Conservation (phyloP, 2,329 filamentous ascomycete genomes). For the Aspergillus glaucus region DNA sequence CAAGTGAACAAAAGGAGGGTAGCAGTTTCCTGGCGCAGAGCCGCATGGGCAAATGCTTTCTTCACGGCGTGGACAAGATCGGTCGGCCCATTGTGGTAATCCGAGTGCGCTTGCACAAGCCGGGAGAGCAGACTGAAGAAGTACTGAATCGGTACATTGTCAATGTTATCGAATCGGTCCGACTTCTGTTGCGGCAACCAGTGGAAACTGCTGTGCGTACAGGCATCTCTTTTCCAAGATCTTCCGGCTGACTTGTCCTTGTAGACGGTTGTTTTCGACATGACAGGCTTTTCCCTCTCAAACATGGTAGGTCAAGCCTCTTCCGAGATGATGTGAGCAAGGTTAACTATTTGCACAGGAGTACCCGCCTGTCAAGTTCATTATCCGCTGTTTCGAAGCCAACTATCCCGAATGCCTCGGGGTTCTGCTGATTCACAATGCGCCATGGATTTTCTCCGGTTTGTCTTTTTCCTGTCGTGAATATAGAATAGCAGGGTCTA, state of each 20-base stretch:
- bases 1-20: slow-evolving; percentile 57
- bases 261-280: slow-evolving; percentile 85
- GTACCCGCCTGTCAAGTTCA: slow-evolving; percentile 93
- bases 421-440: slow-evolving; percentile 85
- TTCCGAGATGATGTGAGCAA: neutral
- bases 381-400: slow-evolving; percentile 96
- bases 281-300: slow-evolving; percentile 85
- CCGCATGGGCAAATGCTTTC: slow-evolving; percentile 81
- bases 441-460: slow-evolving; percentile 89
- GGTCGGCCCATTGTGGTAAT: slow-evolving; percentile 81
- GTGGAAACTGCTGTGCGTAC: slow-evolving; percentile 78
- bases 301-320: slow-evolving; percentile 66
- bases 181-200: slow-evolving; percentile 67
- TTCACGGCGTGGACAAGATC: slow-evolving; percentile 76
- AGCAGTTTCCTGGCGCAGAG: slow-evolving; percentile 75
- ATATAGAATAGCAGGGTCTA: neutral
- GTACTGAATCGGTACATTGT: slow-evolving; percentile 82
- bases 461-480: slow-evolving; percentile 16
- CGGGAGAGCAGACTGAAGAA: slow-evolving; percentile 77
- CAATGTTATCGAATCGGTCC: slow-evolving; percentile 86
- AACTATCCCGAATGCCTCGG: slow-evolving; percentile 93
- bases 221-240: slow-evolving; percentile 1
- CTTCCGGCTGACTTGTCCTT: neutral
- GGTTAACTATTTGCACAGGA: slow-evolving; percentile 48
- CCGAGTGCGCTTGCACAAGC: slow-evolving; percentile 69